These are phyloP conservation scores for Rhizopogon vulgaris DNA, from an alignment of 768 basidiomycete species.

Conservation along the genomic window DNA sequence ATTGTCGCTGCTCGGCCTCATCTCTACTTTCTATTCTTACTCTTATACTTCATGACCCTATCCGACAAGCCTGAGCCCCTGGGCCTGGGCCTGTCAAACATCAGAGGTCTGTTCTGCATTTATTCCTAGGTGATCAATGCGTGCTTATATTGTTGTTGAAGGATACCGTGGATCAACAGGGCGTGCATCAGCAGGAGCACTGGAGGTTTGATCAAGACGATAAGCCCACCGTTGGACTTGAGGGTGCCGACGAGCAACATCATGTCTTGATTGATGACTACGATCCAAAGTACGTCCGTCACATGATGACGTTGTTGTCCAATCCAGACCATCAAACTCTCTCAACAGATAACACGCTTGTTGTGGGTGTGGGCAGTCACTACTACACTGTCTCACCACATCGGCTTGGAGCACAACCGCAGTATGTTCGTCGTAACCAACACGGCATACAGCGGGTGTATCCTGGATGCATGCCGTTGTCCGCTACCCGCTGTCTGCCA, in stretches of 20 bases:
- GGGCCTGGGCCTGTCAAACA: no score
- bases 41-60: no score
- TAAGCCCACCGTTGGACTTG: conserved; percentile 43
- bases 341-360: conserved; percentile 45
- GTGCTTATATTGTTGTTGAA: no score
- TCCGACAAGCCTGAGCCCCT: no score
- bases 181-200: no score
- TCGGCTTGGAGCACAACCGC: conserved; percentile 24
- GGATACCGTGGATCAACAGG: no score
- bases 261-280: conserved; percentile 69
- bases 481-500: conserved; percentile 33
- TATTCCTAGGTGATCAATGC: no score
- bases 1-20: no score
- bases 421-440: conserved; percentile 21
- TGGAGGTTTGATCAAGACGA: conserved; percentile 73
- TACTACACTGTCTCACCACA: conserved; percentile 46
- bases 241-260: conserved; percentile 63
- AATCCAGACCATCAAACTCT: conserved; percentile 49
- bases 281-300: conserved; percentile 50
- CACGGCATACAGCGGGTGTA: conserved; percentile 15
- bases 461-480: conserved; percentile 21
- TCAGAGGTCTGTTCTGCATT: no score
- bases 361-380: conserved; percentile 42
- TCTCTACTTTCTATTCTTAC: no score
- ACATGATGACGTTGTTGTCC: conserved; percentile 48